These are phyloP conservation scores for Ophiostoma novo-ulmi DNA, from an alignment of 2,329 filamentous ascomycete species.

Conservation along the genomic window DNA sequence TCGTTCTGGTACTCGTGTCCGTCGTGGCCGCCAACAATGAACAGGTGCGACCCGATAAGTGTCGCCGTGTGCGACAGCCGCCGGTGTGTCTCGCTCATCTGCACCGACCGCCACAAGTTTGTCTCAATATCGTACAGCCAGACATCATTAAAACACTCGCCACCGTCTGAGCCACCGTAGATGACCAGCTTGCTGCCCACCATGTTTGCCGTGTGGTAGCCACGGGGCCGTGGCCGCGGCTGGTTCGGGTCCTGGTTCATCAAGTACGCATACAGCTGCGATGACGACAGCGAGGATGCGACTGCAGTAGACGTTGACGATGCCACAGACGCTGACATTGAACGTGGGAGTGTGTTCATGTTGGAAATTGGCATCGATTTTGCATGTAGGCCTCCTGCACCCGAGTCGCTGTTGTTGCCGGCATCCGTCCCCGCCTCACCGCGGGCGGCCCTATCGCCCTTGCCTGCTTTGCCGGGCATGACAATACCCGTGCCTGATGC, in stretches of 20 bases:
- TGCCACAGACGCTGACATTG: conserved; percentile 20
- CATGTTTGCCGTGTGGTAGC: conserved; percentile 70
- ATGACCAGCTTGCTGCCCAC: conserved; percentile 67
- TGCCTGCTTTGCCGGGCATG: conserved; percentile 17
- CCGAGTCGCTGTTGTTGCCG: conserved; percentile 8
- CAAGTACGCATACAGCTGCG: conserved; percentile 14
- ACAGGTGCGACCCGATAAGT: conserved; percentile 64
- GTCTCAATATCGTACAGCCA: conserved; percentile 67
- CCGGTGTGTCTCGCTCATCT: conserved; percentile 56
- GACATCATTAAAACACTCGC: conserved; percentile 67
- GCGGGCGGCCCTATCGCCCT: background rate
- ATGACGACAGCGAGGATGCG: background rate
- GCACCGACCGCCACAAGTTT: conserved; percentile 54
- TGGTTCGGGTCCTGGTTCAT: conserved; percentile 14
- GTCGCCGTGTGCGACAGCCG: conserved; percentile 64
- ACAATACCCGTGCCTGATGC: conserved; percentile 9
- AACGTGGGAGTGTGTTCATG: conserved; percentile 12
- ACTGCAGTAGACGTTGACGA: background rate
- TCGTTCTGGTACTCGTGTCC: conserved; percentile 66
- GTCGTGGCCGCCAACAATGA: conserved; percentile 65
- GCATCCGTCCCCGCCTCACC: background rate
- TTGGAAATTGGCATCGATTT: conserved; percentile 16
- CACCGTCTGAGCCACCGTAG: conserved; percentile 64
- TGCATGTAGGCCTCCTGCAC: conserved; percentile 5
- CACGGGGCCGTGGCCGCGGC: conserved; percentile 55